Base-by-base conservation (phyloP, 345 rosid genomes). In the Gossypium stocksii region DNA sequence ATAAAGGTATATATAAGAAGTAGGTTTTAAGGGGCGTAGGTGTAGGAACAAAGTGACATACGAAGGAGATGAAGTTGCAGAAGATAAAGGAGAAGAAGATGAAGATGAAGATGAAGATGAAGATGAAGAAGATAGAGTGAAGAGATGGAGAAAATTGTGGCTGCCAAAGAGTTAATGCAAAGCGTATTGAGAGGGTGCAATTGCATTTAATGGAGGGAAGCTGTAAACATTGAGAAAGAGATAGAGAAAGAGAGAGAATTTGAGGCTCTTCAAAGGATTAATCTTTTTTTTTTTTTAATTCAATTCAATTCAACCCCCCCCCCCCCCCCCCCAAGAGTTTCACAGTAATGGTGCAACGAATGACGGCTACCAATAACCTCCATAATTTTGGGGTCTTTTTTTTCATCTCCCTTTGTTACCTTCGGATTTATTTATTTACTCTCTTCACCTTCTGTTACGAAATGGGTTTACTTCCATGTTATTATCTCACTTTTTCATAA, bases 101-200 rank as follows among this genome's bases (percentile, higher is more conserved):
- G 59, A 14, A 34, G 76, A 65, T 45, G 16, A 19, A 41, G 25
- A 49, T 0, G 59, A 14, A 34, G 76, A 65, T 45, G 49, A 45
- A 16, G 70, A 43, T 62, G 59, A 17, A 4, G 57, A 43, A 64
- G 66, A 68, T 23, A 53, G 48, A 49, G 20, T 12, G 49, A 8
- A 34, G 34, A 44, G 80, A 84, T 49, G 78, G 83, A 79, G 69
- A 65, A 74, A 84, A 74, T 10, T 79, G 79, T 4, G 80, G 83
- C 80, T 73, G 86, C 43, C 43, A 77, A 79, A 83, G 86, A 88
- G 89, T 90, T 78, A 89, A 82, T 89, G 91, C 88, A 76, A 88
- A 86, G 90, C 77, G 90, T 62, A 82, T 83, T 79, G 90, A 86
- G 89, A 86, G 86, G 91, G 84, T 87, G 94, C 88, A 79, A 83